Evolutionary conservation across 2,329 filamentous ascomycete genomes (phyloP), one percentile per base, ranked within the genome.

Genomic region (Exophiala sp.): DNA sequence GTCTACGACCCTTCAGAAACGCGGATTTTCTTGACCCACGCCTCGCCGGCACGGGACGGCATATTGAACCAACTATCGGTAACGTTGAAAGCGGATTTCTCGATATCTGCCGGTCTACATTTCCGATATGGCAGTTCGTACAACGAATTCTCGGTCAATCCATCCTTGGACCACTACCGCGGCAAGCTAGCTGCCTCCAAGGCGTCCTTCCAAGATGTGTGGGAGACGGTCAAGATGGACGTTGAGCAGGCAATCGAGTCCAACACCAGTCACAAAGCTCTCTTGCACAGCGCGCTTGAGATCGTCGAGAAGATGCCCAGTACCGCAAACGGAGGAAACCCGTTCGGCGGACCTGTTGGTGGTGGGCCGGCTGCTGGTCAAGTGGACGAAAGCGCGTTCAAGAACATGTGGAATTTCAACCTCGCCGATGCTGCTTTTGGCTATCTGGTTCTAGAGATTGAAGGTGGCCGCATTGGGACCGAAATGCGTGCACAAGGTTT

Each of bases 351-450:
- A 11, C 87, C 88, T 23, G 80, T 83, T 46, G 81, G 82, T 43
- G 86, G 85, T 32, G 82, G 77, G 34, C 73, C 72, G 60, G 74
- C 82, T 43, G 83, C 88, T 43, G 93, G 93, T 24, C 87, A 95
- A 64, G 89, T 98, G 14, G 93, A 98, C 57, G 93, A 98, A 74
- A 96, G 90, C 63, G 93, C 93, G 1, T 98, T 98, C 79, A 98
- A 98, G 76, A 98, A 98, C 68, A 97, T 97, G 93, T 98, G 93
- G 93, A 98, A 98, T 70, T 98, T 98, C 73, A 60, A 59, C n/a
- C 51, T 98, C 59, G 93, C 93, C 23, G 93, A 98, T 73, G 93
- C 93, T 48, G 91, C 93, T 16, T 98, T 97, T 67, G 93, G 93
- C 54, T 98, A 89, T 77, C 77, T 98, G 44, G 89, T 97, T 13